Evolutionary conservation across 345 rosid species (phyloP), one percentile per base, ranked within the genome.

Genomic region (Dovyalis caffra): DNA sequence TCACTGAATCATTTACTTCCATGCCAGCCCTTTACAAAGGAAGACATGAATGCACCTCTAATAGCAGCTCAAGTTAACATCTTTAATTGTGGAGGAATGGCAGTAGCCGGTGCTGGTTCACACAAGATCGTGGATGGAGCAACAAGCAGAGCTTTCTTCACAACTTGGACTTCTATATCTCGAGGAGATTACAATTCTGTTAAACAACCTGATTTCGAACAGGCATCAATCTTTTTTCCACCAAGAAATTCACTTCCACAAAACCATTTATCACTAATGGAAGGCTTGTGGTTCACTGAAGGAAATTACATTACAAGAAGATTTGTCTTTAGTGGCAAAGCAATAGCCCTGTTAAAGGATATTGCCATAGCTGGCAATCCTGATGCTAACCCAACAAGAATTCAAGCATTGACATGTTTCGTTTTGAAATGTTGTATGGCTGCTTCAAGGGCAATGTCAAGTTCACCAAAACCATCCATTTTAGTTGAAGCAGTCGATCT

Each of bases 401-500:
- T 79, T 28, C 67, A 79, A 51, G 66, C 78, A 8, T 23, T 79
- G 28, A 47, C 82, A 1, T 74, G 78, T 56, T 79, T 79, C 62
- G 70, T 79, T 25, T 74, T 75, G 78, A 79, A 74, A 65, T 58
- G 23, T 28, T 74, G 51, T n/a, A 75, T 79, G 72, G 68, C 73
- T 8, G 82, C 82, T 0, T 63, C 76, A 2, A 70, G 28, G 66
- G 38, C 62, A 16, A 18, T 34, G 20, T 28, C 66, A 16, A 62
- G 62, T 0, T 12, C 73, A 4, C 61, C 79, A 2, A 75, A 71
- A 14, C 49, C 72, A 8, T 75, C 68, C 2, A 58, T 75, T 64
- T 23, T 79, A 32, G 76, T 70, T 5, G 68, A 79, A 66, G 76
- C 76, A 47, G 72, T 79, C 69, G 75, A 79, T 60, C 78, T 79